Evolutionary conservation across 805 yeast genomes (phyloP), one percentile per base, ranked within the genome.

Genomic region (Saturnispora diversa): DNA sequence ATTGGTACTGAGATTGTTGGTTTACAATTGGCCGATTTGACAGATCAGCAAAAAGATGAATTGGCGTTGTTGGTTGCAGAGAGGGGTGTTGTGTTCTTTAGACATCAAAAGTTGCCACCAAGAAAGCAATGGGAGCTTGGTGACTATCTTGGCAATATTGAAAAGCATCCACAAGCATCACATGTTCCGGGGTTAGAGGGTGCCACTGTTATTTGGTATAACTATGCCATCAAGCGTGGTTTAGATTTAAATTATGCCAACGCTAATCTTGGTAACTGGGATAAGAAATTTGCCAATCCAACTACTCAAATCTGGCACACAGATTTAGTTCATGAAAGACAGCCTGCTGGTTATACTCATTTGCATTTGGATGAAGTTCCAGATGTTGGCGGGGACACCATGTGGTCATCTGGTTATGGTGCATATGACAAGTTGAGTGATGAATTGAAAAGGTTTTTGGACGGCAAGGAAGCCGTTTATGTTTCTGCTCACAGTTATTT

Each of bases 381-480:
- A 13, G 50, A 45, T 1, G 67, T 66, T 28, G 78, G 78, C 39
- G 79, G 79, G 44, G 79, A 74, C 51, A 74, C 79, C 6, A 45
- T 63, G 10, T 74, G 75, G 74, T 55, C 70, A 4, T 68, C 74
- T 25, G 77, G 77, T 13, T 73, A 72, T 48, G 78, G 66, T 27
- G 75, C 77, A 24, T 74, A 69, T 52, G 78, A 74, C 47, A 70
- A 70, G 54, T 59, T 74, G 42, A 70, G 76, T 8, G 73, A 73
- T 15, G 69, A 68, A 1, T 60, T 74, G 32, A 70, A 69, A 50
- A 44, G 61, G 46, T 73, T 72, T 49, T 62, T 73, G 50, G 77
- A 74, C 47, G 75, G 75, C 10, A 70, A 72, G 54, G 60, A 62
- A 7, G 77, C 74, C n/a, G 58, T 66, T 33, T 64, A 63, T 51